phyloP scores from a whole-genome alignment of 1,284 basidiomycete genomes.

The Irpex lacteus region DNA sequence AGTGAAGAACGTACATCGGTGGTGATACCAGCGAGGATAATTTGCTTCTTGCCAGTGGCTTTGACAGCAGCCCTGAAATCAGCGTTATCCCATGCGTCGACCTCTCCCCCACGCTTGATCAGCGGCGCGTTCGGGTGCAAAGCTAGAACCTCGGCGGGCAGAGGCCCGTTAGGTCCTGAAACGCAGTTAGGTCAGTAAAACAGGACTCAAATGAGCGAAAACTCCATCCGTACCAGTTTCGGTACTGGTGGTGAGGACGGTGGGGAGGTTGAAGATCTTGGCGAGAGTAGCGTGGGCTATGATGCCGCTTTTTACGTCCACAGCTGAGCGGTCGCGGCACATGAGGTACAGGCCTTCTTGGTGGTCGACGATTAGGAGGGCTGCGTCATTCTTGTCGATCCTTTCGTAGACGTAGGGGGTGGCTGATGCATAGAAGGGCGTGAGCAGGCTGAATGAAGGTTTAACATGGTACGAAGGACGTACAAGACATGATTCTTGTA shows the following conservation, averaged over 20 bases:
- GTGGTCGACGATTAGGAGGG: slow-evolving; percentile 45
- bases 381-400: slow-evolving; percentile 40
- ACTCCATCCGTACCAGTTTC: slow-evolving; percentile 32
- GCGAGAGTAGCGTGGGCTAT: slow-evolving; percentile 43
- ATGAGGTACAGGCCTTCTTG: slow-evolving; percentile 46
- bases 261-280: slow-evolving; percentile 42
- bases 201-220: no score
- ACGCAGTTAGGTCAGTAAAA: no score
- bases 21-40: slow-evolving; percentile 45
- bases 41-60: slow-evolving; percentile 45
- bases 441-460: no score
- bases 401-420: slow-evolving; percentile 33
- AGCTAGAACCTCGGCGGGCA: slow-evolving; percentile 39
- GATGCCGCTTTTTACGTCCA: slow-evolving; percentile 40
- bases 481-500: no score
- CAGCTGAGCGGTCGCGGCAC: slow-evolving; percentile 36
- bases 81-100: slow-evolving; percentile 47
- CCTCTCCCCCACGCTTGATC: slow-evolving; percentile 46
- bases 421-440: neutral
- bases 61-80: slow-evolving; percentile 45
- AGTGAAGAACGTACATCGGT: slow-evolving; percentile 38
- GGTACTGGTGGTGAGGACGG: slow-evolving; percentile 42
- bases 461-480: no score
- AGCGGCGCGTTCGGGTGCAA: slow-evolving; percentile 42
- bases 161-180: slow-evolving; percentile 43